These are phyloP conservation scores for Suillus discolor DNA, from an alignment of 768 basidiomycete genomes.

Conservation along the genomic window DNA sequence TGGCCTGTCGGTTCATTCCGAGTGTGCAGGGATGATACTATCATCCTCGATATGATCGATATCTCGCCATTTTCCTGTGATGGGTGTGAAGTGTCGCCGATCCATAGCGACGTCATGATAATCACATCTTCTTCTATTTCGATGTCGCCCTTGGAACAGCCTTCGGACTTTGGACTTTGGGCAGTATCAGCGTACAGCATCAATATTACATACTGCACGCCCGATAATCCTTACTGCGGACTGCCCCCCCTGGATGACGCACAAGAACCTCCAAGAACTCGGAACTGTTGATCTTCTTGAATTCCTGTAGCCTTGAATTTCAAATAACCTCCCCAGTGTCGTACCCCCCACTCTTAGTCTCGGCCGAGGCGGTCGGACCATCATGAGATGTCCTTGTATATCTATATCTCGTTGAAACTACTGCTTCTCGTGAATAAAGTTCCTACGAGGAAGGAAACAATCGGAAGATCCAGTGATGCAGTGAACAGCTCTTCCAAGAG, in stretches of 20 bases:
- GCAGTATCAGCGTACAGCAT: not conserved
- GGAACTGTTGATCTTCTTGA: not conserved
- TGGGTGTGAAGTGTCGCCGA: not conserved
- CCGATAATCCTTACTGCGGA: not conserved
- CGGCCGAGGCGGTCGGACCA: not conserved
- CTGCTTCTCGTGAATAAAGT: not conserved
- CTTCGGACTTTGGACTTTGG: conserved; percentile 1
- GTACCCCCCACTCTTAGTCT: not conserved
- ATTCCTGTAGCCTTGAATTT: not conserved
- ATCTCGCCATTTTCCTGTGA: not conserved
- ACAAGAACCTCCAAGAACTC: not conserved
- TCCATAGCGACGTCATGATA: conserved; percentile 2
- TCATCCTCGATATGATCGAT: conserved; percentile 1
- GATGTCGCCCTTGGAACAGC: not conserved
- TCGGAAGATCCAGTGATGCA: not conserved
- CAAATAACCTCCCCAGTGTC: not conserved
- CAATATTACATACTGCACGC: not conserved
- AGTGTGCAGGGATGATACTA: conserved; percentile 2
- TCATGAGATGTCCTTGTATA: not conserved
- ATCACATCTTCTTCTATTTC: conserved; percentile 1
- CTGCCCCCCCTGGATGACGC: not conserved
- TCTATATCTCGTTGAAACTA: not conserved
- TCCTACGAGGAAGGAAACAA: not conserved
- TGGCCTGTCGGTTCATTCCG: conserved; percentile 4
- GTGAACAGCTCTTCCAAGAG: not conserved